phyloP scores from a whole-genome alignment of 805 yeast genomes.

The Lachancea mirantina region DNA sequence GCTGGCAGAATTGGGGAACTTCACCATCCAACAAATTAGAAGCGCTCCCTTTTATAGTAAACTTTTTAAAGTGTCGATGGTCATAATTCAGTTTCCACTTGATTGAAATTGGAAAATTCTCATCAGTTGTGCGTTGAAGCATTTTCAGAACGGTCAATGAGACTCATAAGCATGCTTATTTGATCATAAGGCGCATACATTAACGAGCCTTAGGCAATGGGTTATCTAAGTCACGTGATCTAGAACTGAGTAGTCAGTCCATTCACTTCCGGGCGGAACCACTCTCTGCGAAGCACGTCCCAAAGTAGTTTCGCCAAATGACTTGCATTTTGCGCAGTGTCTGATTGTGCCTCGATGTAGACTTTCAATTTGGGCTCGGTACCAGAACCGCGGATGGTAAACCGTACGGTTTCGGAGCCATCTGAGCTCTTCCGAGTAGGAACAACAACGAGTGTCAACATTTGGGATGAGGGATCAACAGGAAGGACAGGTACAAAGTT shows the following conservation, averaged over 20 bases:
- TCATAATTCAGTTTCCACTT: too few relatives aligned
- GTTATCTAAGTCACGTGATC: too few relatives aligned
- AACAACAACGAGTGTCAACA: constrained; percentile 64
- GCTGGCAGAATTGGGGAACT: too few relatives aligned
- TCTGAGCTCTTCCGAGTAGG: constrained; percentile 12
- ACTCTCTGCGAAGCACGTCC: constrained; percentile 46
- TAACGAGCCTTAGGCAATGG: too few relatives aligned
- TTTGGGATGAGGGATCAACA: constrained; percentile 65
- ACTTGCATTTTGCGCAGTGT: constrained; percentile 40
- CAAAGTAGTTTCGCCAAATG: constrained; percentile 58
- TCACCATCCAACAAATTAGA: too few relatives aligned
- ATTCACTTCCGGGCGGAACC: constrained; percentile 61
- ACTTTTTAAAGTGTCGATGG: too few relatives aligned
- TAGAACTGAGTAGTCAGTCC: constrained; percentile 30
- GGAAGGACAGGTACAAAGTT: constrained; percentile 61
- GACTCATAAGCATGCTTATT: too few relatives aligned
- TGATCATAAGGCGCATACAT: too few relatives aligned
- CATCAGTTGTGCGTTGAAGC: too few relatives aligned
- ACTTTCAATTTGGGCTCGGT: constrained; percentile 94
- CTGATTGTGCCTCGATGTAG: constrained; percentile 71
- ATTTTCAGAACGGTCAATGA: too few relatives aligned
- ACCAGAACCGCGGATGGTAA: constrained; percentile 91
- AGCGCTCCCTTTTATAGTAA: too few relatives aligned
- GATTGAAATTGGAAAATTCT: background rate
- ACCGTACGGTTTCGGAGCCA: constrained; percentile 42